Evolutionary conservation across 306 rosid genomes (phyloP).

Genomic region (cucumber (Cucumis sativus)): Cucumber_9930_V3 NC_026661.2:16126001-16126500

Average conservation of each 20-base stretch:
- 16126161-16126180: background rate
- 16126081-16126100: background rate
- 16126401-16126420: background rate
- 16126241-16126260: conserved; percentile 96
- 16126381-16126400: background rate
- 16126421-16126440: background rate
- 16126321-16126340: conserved; percentile 52
- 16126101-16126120: background rate
- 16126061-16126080: background rate
- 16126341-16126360: conserved; percentile 43
- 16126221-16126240: conserved; percentile 4
- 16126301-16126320: conserved; percentile 75
- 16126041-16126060: background rate
- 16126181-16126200: background rate
- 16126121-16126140: background rate
- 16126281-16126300: conserved; percentile 83
- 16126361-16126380: conserved; percentile 1
- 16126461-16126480: background rate
- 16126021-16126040: background rate
- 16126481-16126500: background rate
- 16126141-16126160: background rate
- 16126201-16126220: background rate
- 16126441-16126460: background rate
- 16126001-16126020: background rate
- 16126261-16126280: conserved; percentile 93